phyloP scores from a whole-genome alignment of 2,329 filamentous ascomycete genomes.

The Colletotrichum sp. region DNA sequence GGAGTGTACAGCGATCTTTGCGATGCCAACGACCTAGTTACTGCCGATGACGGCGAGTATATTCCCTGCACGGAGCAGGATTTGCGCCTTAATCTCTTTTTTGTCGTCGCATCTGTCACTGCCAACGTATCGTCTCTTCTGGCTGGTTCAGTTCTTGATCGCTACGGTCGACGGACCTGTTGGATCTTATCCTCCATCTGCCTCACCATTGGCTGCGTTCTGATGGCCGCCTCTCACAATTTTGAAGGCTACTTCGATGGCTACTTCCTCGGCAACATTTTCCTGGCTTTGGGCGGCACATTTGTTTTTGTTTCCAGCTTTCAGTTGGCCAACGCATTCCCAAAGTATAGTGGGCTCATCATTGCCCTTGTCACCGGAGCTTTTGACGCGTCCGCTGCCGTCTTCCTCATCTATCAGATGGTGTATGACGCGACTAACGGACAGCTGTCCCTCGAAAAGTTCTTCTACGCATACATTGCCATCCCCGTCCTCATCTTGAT shows the following conservation, averaged over 20 bases:
- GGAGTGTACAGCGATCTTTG: constrained; percentile 74
- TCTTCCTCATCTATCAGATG: constrained; percentile 78
- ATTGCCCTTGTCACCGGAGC: constrained; percentile 80
- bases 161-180: constrained; percentile 79
- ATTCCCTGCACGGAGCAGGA: constrained; percentile 47
- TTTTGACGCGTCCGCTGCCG: constrained; percentile 81
- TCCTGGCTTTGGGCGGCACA: constrained; percentile 79
- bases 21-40: constrained; percentile 27
- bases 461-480: constrained; percentile 44
- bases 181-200: constrained; percentile 73
- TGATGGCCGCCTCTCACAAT: constrained; percentile 71
- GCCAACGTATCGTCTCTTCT: constrained; percentile 88
- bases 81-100: constrained; percentile 83
- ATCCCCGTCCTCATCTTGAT: constrained; percentile 40
- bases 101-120: constrained; percentile 84
- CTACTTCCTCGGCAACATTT: constrained; percentile 75
- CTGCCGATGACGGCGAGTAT: constrained; percentile 27
- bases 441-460: constrained; percentile 37
- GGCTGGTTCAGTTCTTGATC: constrained; percentile 83
- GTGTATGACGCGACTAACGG: constrained; percentile 64
- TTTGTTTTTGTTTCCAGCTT: constrained; percentile 85
- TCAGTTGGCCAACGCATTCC: constrained; percentile 85
- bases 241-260: constrained; percentile 72
- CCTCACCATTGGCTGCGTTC: constrained; percentile 69
- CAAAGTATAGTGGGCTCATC: constrained; percentile 75